Conservation (phyloP, 495 filamentous ascomycete species). For the Penicillium bovifimosum region DNA sequence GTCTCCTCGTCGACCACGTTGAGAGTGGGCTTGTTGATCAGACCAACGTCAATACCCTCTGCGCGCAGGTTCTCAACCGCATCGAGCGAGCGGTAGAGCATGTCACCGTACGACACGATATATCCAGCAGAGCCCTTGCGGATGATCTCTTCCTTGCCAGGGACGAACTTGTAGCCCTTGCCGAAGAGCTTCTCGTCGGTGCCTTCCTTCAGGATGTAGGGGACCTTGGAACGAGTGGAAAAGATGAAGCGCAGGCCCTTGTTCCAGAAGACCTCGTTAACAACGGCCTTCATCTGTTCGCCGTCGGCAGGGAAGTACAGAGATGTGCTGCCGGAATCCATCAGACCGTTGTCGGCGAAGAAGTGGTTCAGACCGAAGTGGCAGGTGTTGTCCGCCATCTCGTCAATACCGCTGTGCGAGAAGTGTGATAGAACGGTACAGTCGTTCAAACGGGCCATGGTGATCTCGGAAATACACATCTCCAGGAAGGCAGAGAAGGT, state of each 20-base stretch:
- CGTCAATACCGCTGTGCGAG: conserved; percentile 38
- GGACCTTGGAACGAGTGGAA: conserved; percentile 38
- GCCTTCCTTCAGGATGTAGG: conserved; percentile 37
- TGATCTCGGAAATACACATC: conserved; percentile 40
- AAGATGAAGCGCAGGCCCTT: conserved; percentile 36
- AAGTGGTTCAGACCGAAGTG: conserved; percentile 41
- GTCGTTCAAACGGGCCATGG: conserved; percentile 38
- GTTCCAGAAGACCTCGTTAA: conserved; percentile 34
- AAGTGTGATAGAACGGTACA: conserved; percentile 38
- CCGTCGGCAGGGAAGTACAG: conserved; percentile 41
- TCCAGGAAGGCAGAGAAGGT: conserved; percentile 40
- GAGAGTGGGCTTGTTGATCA: conserved; percentile 39
- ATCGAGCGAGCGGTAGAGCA: conserved; percentile 39
- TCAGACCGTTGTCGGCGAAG: conserved; percentile 39
- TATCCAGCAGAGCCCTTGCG: conserved; percentile 34
- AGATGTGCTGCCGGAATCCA: conserved; percentile 27
- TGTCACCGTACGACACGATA: conserved; percentile 37
- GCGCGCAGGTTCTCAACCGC: conserved; percentile 33
- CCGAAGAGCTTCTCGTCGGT: conserved; percentile 34
- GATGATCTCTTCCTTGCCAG: conserved; percentile 36
- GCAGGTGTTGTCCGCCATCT: conserved; percentile 42
- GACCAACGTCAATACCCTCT: conserved; percentile 30
- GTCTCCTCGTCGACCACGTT: conserved; percentile 38
- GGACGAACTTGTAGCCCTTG: conserved; percentile 33
- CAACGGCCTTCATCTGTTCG: conserved; percentile 42